Evolutionary conservation across 2,329 filamentous ascomycete genomes (phyloP).

Genomic region (Fusarium austroafricanum): DNA sequence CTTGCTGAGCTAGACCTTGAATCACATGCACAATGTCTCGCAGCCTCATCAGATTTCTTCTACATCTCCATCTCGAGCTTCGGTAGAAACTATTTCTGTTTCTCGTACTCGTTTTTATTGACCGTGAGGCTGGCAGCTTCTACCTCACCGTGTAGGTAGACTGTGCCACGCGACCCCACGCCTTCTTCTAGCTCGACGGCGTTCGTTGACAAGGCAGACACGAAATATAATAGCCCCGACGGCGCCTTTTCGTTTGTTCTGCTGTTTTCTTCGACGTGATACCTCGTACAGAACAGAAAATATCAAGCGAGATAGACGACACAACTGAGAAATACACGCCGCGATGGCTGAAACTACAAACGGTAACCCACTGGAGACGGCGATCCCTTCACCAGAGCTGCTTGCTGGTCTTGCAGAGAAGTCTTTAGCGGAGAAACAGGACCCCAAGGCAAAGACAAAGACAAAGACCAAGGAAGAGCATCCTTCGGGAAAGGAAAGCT

Average conservation of each 20-base stretch:
- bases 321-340: not conserved
- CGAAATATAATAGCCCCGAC: constrained; percentile 28
- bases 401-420: constrained; percentile 40
- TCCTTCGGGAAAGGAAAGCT: constrained; percentile 66
- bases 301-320: constrained; percentile 7
- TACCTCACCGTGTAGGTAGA: not conserved
- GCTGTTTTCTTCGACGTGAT: not conserved
- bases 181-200: constrained; percentile 9
- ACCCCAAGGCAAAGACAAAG: constrained; percentile 5
- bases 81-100: not conserved
- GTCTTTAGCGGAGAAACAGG: constrained; percentile 15
- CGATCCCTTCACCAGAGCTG: constrained; percentile 49
- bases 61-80: constrained; percentile 5
- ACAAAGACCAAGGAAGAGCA: constrained; percentile 50
- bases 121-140: constrained; percentile 28
- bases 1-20: constrained; percentile 10
- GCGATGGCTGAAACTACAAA: constrained; percentile 45
- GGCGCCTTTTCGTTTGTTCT: constrained; percentile 5
- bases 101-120: not conserved
- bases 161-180: constrained; percentile 41
- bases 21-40: constrained; percentile 46
- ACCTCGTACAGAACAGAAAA: not conserved
- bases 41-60: constrained; percentile 21
- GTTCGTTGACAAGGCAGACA: constrained; percentile 12
- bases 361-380: constrained; percentile 39